Percentiles rank a stretch among this genome's conserved stretches.
These are phyloP conservation scores for Mycogone perniciosa DNA, from an alignment of 2,329 filamentous ascomycete genomes.

Conservation along the genomic window DNA sequence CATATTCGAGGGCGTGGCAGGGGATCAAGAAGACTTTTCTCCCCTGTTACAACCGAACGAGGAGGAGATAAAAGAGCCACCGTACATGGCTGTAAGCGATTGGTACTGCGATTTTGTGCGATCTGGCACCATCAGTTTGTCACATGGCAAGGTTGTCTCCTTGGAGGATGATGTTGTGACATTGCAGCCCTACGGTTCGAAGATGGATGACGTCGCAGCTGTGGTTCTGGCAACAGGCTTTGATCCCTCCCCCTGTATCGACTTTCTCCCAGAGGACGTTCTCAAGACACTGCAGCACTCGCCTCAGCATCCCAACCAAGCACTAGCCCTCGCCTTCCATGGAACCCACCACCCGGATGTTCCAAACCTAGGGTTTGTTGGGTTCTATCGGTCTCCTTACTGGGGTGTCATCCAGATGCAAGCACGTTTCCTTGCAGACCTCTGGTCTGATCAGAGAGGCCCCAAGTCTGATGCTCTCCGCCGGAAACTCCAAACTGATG, in stretches of 20 bases:
- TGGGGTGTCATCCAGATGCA: constrained; percentile 90
- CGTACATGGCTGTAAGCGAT: constrained; percentile 64
- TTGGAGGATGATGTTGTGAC: constrained; percentile 32
- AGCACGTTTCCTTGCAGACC: constrained; percentile 57
- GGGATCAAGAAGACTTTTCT: constrained; percentile 49
- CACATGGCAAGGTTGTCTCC: constrained; percentile 38
- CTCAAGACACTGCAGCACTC: constrained; percentile 53
- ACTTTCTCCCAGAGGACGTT: constrained; percentile 54
- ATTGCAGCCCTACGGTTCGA: constrained; percentile 21
- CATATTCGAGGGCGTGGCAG: constrained; percentile 42
- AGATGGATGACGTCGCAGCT: constrained; percentile 53
- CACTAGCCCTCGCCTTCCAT: constrained; percentile 61
- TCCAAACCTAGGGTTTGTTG: constrained; percentile 67
- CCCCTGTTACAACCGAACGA: constrained; percentile 33
- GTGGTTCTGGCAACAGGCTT: constrained; percentile 74
- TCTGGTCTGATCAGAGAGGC: constrained; percentile 43
- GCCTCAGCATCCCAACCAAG: constrained; percentile 46
- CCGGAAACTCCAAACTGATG: constrained; percentile 38
- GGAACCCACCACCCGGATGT: constrained; percentile 55
- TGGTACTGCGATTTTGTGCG: constrained; percentile 70
- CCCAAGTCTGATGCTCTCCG: constrained; percentile 25
- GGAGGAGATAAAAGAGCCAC: constrained; percentile 42
- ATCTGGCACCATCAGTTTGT: constrained; percentile 50
- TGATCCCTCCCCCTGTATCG: constrained; percentile 55
- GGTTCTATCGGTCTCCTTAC: constrained; percentile 77